phyloP scores from a whole-genome alignment of 352 stramenopile species.

The Phytopythium sindhum region DNA sequence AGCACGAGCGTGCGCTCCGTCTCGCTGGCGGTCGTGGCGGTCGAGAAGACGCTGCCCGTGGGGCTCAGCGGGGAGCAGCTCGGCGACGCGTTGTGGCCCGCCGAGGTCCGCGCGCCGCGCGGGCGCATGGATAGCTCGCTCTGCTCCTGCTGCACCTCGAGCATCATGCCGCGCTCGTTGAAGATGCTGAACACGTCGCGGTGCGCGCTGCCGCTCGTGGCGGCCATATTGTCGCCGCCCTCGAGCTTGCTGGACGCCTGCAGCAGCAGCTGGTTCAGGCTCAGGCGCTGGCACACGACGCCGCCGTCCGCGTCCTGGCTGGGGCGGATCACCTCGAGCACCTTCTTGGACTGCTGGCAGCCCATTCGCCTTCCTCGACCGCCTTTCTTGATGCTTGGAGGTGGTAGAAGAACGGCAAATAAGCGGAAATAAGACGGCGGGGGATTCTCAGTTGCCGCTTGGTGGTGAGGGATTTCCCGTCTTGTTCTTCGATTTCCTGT shows the following conservation, averaged over 20 bases:
- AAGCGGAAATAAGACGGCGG: neutral
- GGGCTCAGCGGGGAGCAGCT: constrained; percentile 51
- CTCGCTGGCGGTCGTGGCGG: constrained; percentile 67
- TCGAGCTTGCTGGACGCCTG: constrained; percentile 45
- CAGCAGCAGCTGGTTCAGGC: constrained; percentile 50
- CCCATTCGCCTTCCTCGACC: constrained; percentile 21
- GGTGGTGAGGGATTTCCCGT: neutral
- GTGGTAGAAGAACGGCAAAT: neutral
- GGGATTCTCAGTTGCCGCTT: neutral
- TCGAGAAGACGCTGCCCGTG: constrained; percentile 67
- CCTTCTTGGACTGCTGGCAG: constrained; percentile 61
- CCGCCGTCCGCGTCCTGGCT: constrained; percentile 15
- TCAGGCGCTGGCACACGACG: constrained; percentile 27
- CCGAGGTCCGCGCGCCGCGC: neutral
- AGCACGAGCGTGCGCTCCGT: constrained; percentile 66
- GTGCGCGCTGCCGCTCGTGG: constrained; percentile 33
- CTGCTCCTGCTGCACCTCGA: constrained; percentile 29
- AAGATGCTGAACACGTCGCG: constrained; percentile 88
- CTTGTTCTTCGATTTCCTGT: constrained; percentile 3
- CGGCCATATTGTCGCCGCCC: constrained; percentile 15
- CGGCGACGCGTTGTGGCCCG: constrained; percentile 2
- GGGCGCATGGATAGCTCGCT: constrained; percentile 1
- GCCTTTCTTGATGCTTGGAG: constrained; percentile 8
- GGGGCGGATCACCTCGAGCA: constrained; percentile 22
- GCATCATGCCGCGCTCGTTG: constrained; percentile 65